A percentile compares a stretch with the other conserved stretches of the same genome.
phyloP scores from a whole-genome alignment of 2,329 filamentous ascomycete genomes.

The Penicillium brasilianum region DNA sequence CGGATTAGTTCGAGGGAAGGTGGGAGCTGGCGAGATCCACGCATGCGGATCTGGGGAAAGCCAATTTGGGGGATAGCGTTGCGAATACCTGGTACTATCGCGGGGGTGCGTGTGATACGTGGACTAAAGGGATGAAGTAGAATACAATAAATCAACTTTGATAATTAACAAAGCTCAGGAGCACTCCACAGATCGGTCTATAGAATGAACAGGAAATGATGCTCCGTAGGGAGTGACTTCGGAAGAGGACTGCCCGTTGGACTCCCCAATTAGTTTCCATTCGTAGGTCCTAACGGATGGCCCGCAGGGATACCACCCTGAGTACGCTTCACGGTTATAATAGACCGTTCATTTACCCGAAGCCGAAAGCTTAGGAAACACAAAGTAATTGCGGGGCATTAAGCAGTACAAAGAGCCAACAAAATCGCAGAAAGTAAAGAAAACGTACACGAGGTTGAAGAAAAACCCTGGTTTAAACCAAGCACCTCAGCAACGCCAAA shows the following conservation, averaged over 20 bases:
- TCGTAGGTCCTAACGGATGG: not conserved
- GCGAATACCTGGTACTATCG: not conserved
- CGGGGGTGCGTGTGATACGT: constrained; percentile 3
- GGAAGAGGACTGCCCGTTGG: too few species aligned
- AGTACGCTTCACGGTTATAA: not conserved
- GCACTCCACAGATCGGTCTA: not conserved
- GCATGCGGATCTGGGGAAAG: not conserved
- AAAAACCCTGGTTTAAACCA: not conserved
- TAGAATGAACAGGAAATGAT: not conserved
- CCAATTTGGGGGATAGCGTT: not conserved
- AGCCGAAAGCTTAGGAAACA: not conserved
- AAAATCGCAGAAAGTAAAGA: not conserved
- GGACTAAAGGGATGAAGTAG: not conserved
- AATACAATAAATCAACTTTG: not conserved
- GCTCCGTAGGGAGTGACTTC: not conserved
- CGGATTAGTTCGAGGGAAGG: not conserved
- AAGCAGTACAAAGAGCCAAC: not conserved
- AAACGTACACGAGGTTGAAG: not conserved
- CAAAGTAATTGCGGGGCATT: not conserved
- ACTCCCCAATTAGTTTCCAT: not conserved
- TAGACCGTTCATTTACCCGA: not conserved
- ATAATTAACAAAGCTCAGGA: not conserved
- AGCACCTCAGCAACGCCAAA: not conserved
- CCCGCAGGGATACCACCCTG: constrained; percentile 1
- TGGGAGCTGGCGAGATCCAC: not conserved